Base-by-base conservation (phyloP, 2,329 filamentous ascomycete species). In the Exophiala spinifera region DNA sequence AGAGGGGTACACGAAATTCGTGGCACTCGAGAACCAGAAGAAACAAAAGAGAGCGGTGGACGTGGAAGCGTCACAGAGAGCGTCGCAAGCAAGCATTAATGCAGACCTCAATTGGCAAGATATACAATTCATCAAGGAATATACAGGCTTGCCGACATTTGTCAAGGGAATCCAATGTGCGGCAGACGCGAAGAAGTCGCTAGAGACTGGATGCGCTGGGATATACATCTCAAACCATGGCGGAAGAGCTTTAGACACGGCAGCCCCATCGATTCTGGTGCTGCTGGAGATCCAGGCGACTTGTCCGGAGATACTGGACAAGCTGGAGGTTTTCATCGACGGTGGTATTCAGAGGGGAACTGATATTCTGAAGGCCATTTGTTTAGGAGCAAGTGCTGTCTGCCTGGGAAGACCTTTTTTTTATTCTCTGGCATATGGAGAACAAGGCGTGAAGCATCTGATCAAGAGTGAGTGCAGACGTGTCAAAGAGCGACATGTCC, bases 151-250 rank as follows among this genome's bases (percentile, higher is more conserved):
- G 8, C 79, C 79, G 0, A 71, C 83, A n/a, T 76, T 82, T 48
- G 58, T 83, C 23, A 83, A 83, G 64, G 80, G 80, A 0, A 74
- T 83, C 2, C 80, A 82, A 70, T 76, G 72, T 17, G 79, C 79
- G 0, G 78, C 78, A 23, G 80, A 84, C 62, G 80, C 81, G 0
- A 72, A 72, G 13, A 62, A 73, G 34, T 80, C 81, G 0, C 72
- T 77, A 50, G 66, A 76, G 42, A 67, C 72, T 50, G 79, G 79
- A 0, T 70, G 79, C 45, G 74, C 81, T 53, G 80, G 80, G 1
- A 79, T 84, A 44, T 66, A 82, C 53, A 60, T 84, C 31, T 80
- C 76, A 56, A 84, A 84, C 56, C 81, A 84, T 51, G 81, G 81
- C 15, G 81, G 81, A 2, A 70, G 81, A 23, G 78, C 79, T 1